Evolutionary conservation across 495 filamentous ascomycete species (phyloP).

Genomic region (Endocarpon pusillum): DNA sequence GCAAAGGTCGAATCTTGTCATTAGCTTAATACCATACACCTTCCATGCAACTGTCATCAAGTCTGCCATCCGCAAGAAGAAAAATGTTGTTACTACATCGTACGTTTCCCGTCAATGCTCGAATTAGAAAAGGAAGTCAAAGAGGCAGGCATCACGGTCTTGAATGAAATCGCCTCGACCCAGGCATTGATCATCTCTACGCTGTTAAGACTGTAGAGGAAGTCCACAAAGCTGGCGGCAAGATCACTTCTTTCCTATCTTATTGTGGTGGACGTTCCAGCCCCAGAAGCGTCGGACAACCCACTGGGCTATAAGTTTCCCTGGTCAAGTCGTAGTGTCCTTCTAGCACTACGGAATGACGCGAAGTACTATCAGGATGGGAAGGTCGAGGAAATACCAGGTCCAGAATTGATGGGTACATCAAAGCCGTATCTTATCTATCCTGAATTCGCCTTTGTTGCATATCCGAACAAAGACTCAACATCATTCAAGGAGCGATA

Average conservation of each 20-base stretch:
- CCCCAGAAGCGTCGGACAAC: slow-evolving; percentile 73
- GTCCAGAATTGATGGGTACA: slow-evolving; percentile 61
- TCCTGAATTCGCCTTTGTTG: slow-evolving; percentile 75
- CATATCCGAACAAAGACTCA: slow-evolving; percentile 86
- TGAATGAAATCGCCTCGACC: slow-evolving; percentile 97
- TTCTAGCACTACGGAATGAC: slow-evolving; percentile 72
- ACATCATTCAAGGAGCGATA: slow-evolving; percentile 76
- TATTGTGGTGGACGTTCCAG: slow-evolving; percentile 83
- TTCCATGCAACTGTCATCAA: slow-evolving; percentile 85
- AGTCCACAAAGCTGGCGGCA: slow-evolving; percentile 64
- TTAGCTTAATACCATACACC: slow-evolving; percentile 82
- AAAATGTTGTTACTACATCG: slow-evolving; percentile 89
- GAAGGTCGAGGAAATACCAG: slow-evolving; percentile 41
- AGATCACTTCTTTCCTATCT: slow-evolving; percentile 64
- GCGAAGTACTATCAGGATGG: slow-evolving; percentile 73
- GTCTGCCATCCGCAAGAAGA: slow-evolving; percentile 83
- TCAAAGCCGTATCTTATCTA: slow-evolving; percentile 89
- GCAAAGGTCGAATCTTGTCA: slow-evolving; percentile 62
- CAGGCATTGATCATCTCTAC: slow-evolving; percentile 73
- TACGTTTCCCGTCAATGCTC: slow-evolving; percentile 89
- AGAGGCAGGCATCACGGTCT: slow-evolving; percentile 86
- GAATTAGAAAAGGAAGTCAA: slow-evolving; percentile 72
- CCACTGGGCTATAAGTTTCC: slow-evolving; percentile 95
- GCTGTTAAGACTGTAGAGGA: slow-evolving; percentile 80
- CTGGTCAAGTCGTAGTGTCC: slow-evolving; percentile 70